Conservation (phyloP, 1,284 basidiomycete genomes). For the Tremellales sp. region DNA sequence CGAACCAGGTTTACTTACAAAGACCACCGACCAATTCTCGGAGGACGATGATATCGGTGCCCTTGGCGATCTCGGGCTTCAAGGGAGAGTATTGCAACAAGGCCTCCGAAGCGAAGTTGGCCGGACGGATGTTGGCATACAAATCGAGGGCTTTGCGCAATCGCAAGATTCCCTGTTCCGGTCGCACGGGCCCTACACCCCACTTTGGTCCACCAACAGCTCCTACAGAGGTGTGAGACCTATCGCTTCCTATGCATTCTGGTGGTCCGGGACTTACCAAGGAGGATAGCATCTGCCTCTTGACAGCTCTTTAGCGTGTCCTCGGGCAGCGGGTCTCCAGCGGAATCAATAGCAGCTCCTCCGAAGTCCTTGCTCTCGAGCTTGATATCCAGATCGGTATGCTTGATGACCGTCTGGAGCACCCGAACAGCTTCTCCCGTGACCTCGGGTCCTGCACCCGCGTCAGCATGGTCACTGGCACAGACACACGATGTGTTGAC, state of each 20-base stretch:
- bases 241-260: not conserved
- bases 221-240: conserved; percentile 55
- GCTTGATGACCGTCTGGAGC: conserved; percentile 68
- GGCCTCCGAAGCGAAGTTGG: conserved; percentile 88
- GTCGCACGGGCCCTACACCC: conserved; percentile 88
- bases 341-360: conserved; percentile 85
- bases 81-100: conserved; percentile 90
- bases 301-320: conserved; percentile 82
- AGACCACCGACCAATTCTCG: conserved; percentile 90
- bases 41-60: conserved; percentile 88
- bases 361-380: conserved; percentile 72
- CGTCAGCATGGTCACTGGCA: conserved; percentile 7
- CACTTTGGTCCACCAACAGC: conserved; percentile 98
- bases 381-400: conserved; percentile 70
- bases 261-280: conserved; percentile 60
- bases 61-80: conserved; percentile 76
- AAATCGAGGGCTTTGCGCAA: conserved; percentile 90
- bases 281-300: conserved; percentile 83
- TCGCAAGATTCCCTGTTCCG: conserved; percentile 89
- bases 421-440: conserved; percentile 83
- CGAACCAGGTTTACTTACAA: too few species aligned
- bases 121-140: conserved; percentile 97
- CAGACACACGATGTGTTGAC: conserved; percentile 19
- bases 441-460: conserved; percentile 88
- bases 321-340: conserved; percentile 77